phyloP scores from a whole-genome alignment of 2,329 filamentous ascomycete genomes.

The Microdochium trichocladiopsis region DNA sequence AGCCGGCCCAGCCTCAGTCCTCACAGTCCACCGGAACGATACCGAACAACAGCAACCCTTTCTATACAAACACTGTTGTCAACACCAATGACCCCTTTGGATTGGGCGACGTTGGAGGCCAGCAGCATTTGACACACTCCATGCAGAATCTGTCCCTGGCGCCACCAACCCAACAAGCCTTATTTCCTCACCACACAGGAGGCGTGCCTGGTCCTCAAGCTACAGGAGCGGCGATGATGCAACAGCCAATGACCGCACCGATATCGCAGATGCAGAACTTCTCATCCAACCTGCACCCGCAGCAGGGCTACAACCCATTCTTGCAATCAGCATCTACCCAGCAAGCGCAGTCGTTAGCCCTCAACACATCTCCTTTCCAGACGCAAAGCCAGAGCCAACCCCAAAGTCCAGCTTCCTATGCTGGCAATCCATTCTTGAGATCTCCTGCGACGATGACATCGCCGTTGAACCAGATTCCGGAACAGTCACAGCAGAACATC shows the following conservation, averaged over 20 bases:
- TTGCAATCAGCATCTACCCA: constrained; percentile 24
- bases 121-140: constrained; percentile 51
- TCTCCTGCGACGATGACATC: constrained; percentile 21
- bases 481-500: constrained; percentile 26
- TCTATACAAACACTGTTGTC: constrained; percentile 55
- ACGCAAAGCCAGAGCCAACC: constrained; percentile 12
- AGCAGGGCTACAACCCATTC: constrained; percentile 46
- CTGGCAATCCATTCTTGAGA: constrained; percentile 20
- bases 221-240: constrained; percentile 18
- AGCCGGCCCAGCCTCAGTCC: constrained; percentile 49
- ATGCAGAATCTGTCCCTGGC: constrained; percentile 72
- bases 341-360: constrained; percentile 19
- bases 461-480: constrained; percentile 24
- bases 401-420: constrained; percentile 11
- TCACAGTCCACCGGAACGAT: constrained; percentile 58
- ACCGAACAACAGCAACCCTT: constrained; percentile 46
- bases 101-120: constrained; percentile 13
- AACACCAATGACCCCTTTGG: constrained; percentile 22
- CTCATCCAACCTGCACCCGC: constrained; percentile 24
- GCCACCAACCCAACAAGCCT: constrained; percentile 36
- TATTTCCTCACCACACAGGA: constrained; percentile 73
- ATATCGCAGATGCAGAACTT: constrained; percentile 29
- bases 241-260: constrained; percentile 35
- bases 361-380: constrained; percentile 18
- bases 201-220: constrained; percentile 40